Base-by-base conservation (phyloP, 2,329 filamentous ascomycete genomes). In the Raffaelea arxii region DNA sequence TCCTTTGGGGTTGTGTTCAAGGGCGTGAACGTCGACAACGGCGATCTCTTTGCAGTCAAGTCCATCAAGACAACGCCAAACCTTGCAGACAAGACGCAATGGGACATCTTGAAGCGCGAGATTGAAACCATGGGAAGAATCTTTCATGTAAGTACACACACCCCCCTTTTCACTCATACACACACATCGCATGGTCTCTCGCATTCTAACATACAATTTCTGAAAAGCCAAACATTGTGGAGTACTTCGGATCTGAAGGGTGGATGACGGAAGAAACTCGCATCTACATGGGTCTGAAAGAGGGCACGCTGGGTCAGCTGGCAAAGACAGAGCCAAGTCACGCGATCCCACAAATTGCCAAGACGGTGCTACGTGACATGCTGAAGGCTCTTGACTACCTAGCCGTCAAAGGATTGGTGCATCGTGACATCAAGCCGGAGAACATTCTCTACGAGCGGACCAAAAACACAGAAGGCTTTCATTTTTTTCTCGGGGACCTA, bases 341-440 rank as follows among this genome's bases (percentile, higher is more conserved):
- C 27, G 16, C 9, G 16, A 10, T 9, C 27, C 27, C 9, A 32
- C 16, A 16, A 9, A 32, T 32, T 16, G 27, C 27, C 9, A 16
- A 10, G 16, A 25, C 22, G 6, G 22, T 22, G 22, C 12, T 41
- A 14, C 21, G 21, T 24, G 38, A 46, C 4, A 46, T 42, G 38
- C 38, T 46, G 12, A 22, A 40, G 21, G 44, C 44, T 11, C 44
- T 46, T 27, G 44, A 46, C 39, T 46, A 23, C 25, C 39, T 46
- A 16, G 38, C 44, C n/a, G n/a, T 25, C 5, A 14, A 32, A 22
- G 14, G 18, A 7, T 16, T 25, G 4, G 27, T 41, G 16, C 39
- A 41, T 24, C 39, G 39, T 21, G 39, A 41, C 19, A 6, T 41
- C 11, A 41, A 41, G 24, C 39, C 39, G 9, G 39, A n/a, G 18